Conservation (phyloP, 257 asterid species). For the Nicotiana otophora region DNA sequence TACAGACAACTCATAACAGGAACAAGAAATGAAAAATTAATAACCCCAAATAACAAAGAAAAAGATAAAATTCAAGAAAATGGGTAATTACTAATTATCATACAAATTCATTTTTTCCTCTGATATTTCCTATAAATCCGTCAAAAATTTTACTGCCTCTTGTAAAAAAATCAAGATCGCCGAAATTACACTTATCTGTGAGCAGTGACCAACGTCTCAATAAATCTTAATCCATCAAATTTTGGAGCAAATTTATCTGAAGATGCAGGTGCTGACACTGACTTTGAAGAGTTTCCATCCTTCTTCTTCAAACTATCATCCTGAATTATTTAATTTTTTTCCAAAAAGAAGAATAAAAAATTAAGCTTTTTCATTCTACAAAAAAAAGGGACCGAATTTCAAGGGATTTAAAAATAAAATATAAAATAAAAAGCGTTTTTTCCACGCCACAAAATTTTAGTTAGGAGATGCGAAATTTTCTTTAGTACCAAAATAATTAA, state of each 20-base stretch:
- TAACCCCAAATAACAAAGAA: not conserved
- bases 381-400: not conserved
- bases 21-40: not conserved
- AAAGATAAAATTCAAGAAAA: not conserved
- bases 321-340: not conserved
- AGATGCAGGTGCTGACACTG: not conserved
- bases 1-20: not conserved
- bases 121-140: not conserved
- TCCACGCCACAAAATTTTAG: not conserved
- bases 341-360: not conserved
- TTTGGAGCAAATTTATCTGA: conserved; percentile 21
- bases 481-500: no score
- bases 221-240: conserved; percentile 21
- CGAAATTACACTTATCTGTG: conserved; percentile 7
- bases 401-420: no score
- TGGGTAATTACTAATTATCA: not conserved
- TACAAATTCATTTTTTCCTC: not conserved
- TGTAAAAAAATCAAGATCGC: no score
- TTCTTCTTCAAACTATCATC: not conserved
- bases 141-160: not conserved
- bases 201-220: conserved; percentile 17
- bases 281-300: not conserved
- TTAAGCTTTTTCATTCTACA: not conserved
- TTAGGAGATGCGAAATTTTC: no score
- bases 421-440: not conserved